Conservation (phyloP, 2,329 filamentous ascomycete species). For the Allantophomopsis cytisporea region DNA sequence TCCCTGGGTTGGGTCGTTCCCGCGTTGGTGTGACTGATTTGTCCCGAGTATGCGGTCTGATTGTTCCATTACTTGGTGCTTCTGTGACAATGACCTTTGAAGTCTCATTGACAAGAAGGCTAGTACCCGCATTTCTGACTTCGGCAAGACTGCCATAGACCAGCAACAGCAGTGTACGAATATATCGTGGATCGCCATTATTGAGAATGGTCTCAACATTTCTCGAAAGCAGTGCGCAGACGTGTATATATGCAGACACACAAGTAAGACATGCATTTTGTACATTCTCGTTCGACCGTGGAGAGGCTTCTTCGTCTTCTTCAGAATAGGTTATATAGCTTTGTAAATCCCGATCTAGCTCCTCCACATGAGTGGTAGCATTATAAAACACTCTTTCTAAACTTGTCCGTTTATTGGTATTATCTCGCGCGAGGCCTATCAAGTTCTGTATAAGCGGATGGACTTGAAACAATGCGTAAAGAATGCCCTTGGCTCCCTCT, state of each 20-base stretch:
- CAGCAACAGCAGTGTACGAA: slow-evolving; percentile 47
- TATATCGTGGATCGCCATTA: slow-evolving; percentile 52
- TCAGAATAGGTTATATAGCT: slow-evolving; percentile 39
- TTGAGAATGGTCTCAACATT: slow-evolving; percentile 52
- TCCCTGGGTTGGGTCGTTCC: slow-evolving; percentile 26
- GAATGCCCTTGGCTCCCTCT: slow-evolving; percentile 51
- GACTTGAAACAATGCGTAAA: slow-evolving; percentile 55
- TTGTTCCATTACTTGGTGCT: slow-evolving; percentile 24
- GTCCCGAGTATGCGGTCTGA: slow-evolving; percentile 35
- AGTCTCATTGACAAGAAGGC: slow-evolving; percentile 7
- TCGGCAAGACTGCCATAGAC: slow-evolving; percentile 58
- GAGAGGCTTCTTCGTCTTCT: slow-evolving; percentile 30
- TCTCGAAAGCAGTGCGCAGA: slow-evolving; percentile 43
- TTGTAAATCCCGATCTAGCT: slow-evolving; percentile 51
- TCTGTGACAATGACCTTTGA: background rate
- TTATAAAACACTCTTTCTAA: slow-evolving; percentile 57
- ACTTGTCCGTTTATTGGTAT: slow-evolving; percentile 45
- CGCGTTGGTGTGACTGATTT: slow-evolving; percentile 37
- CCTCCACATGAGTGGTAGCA: slow-evolving; percentile 51
- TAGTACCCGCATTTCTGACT: slow-evolving; percentile 28
- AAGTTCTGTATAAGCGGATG: slow-evolving; percentile 55
- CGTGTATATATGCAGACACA: slow-evolving; percentile 50
- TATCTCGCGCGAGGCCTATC: slow-evolving; percentile 46
- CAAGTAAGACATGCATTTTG: slow-evolving; percentile 49
- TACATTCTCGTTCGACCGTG: slow-evolving; percentile 47